Base-by-base conservation (phyloP, 176 grass and related monocot genomes). In the Musa itinerans region DNA sequence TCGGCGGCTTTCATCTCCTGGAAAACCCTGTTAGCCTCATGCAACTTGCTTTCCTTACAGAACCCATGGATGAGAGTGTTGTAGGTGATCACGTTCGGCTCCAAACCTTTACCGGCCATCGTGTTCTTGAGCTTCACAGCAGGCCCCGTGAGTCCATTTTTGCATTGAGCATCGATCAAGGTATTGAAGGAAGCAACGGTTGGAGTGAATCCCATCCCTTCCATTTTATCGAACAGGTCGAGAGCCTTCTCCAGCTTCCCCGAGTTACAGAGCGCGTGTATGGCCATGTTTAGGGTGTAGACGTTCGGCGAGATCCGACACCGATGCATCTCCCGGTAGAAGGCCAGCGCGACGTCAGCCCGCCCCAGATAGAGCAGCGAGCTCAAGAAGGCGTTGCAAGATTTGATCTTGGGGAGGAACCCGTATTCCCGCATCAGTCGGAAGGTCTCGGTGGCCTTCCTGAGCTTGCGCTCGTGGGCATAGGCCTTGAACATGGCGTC, bases 241-340 rank as follows among this genome's bases (percentile, higher is more conserved):
- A 79, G 48, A 1, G 89, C 93, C 26, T 88, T 83, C 3, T 43
- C 85, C 3, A 86, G 11, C 67, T 78, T 89, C 11, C 89, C 93
- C 25, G 55, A 20, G 65, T 69, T 77, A 14, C 89, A 88, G 21
- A 76, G 78, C 0, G 87, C 85, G 0, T 75, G 74, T 51, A 96
- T 50, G 51, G 90, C 74, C 93, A 96, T 96, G 77, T 96, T 96
- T 50, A 83, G 65, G 13, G 93, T 96, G 77, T 87, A 96, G 25
- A 73, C 85, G 24, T 96, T 92, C 27, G 85, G 89, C 1, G 93
- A 90, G 63, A 92, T 81, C 66, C 87, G 26, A 26, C 83, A 76
- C 52, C 87, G 75, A 52, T 81, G 87, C 89, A 92, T 92, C 87
- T 96, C 92, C 50, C 83, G 73, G 70, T 92, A 92, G 85, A 96